These are phyloP conservation scores for Ceriops decandra DNA, from an alignment of 345 rosid genomes.

Conservation along the genomic window DNA sequence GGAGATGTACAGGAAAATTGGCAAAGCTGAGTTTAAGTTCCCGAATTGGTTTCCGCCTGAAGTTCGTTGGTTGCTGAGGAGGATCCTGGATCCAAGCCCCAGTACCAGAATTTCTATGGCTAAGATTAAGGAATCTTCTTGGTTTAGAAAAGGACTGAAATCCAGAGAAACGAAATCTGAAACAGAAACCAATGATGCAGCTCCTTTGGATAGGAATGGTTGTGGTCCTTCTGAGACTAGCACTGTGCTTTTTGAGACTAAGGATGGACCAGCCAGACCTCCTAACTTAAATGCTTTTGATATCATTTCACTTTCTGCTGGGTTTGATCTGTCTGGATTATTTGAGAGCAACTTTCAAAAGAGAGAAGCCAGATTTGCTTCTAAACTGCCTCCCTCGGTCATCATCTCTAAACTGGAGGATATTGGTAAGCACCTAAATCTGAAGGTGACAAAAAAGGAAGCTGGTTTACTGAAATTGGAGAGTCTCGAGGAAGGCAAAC, in stretches of 20 bases:
- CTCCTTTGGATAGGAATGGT: constrained; percentile 7
- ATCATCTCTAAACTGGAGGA: constrained; percentile 25
- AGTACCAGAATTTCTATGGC: constrained; percentile 19
- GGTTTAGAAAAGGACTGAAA: constrained; percentile 20
- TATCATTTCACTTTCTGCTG: constrained; percentile 26
- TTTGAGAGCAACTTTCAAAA: constrained; percentile 12
- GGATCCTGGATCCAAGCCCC: constrained; percentile 22
- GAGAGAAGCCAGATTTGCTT: constrained; percentile 23
- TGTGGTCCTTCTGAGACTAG: constrained; percentile 21
- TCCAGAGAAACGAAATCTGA: constrained; percentile 14
- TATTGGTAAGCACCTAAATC: constrained; percentile 8
- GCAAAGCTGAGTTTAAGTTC: constrained; percentile 25
- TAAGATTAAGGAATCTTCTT: constrained; percentile 17
- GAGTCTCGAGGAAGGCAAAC: constrained; percentile 20
- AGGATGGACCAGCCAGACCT: constrained; percentile 4
- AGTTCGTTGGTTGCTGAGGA: constrained; percentile 19
- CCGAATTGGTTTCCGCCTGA: constrained; percentile 28
- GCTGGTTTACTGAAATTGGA: constrained; percentile 22
- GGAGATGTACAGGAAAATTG: constrained; percentile 29
- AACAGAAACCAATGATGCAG: constrained; percentile 5
- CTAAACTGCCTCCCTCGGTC: constrained; percentile 15
- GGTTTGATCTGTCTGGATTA: constrained; percentile 27
- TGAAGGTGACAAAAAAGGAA: constrained; percentile 23
- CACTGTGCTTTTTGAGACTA: constrained; percentile 9
- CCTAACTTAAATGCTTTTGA: constrained; percentile 25